Percentiles rank a stretch among this genome's conserved stretches.
Conservation (phyloP, 805 yeast species). For the Wickerhamiella qilinensis region DNA sequence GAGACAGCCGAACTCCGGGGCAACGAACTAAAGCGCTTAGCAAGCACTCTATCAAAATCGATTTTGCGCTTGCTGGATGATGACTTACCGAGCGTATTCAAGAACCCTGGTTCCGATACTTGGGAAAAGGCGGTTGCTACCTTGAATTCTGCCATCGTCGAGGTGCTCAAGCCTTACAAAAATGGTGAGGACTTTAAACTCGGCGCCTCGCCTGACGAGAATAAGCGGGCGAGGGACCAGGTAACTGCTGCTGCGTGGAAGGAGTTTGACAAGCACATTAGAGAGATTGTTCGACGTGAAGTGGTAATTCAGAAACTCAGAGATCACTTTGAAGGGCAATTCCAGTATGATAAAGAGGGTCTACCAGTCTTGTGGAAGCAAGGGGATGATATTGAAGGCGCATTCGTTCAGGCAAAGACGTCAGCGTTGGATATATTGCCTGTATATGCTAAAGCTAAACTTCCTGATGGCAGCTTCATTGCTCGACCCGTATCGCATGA, state of each 20-base stretch:
- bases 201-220: constrained; percentile 35
- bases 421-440: constrained; percentile 44
- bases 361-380: constrained; percentile 71
- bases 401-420: constrained; percentile 43
- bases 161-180: constrained; percentile 20
- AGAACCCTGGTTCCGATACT: constrained; percentile 32
- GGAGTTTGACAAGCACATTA: constrained; percentile 38
- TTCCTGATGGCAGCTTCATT: constrained; percentile 24
- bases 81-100: constrained; percentile 31
- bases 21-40: constrained; percentile 28
- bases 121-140: constrained; percentile 44
- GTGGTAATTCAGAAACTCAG: constrained; percentile 48
- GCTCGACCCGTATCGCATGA: constrained; percentile 28
- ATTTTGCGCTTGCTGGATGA: constrained; percentile 21
- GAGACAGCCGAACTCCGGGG: constrained; percentile 21
- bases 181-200: constrained; percentile 40
- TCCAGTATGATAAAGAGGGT: constrained; percentile 70
- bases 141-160: constrained; percentile 26
- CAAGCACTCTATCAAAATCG: constrained; percentile 18
- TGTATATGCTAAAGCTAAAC: constrained; percentile 35
- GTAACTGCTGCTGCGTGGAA: constrained; percentile 50
- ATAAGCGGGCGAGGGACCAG: constrained; percentile 25
- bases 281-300: constrained; percentile 50
- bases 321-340: constrained; percentile 66
- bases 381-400: constrained; percentile 51